phyloP scores from a whole-genome alignment of 441 rosid genomes.

The Brassica balearica region DNA sequence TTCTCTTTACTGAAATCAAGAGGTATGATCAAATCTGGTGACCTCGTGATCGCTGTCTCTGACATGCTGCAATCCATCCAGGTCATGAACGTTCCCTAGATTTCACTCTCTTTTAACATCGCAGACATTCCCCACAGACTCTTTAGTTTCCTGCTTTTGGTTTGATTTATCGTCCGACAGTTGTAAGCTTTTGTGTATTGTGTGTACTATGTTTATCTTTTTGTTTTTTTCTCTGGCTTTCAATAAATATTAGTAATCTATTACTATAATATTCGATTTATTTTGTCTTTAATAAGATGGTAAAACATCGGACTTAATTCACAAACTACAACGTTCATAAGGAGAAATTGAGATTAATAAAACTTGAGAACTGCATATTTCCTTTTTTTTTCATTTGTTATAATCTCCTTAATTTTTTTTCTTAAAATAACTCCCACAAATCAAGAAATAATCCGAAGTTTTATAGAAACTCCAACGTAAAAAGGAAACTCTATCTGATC shows the following conservation, averaged over 20 bases:
- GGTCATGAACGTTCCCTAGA: conserved; percentile 62
- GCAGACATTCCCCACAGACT: conserved; percentile 59
- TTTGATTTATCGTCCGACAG: no score
- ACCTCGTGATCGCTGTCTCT: conserved; percentile 91
- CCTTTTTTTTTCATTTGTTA: not conserved
- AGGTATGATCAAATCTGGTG: conserved; percentile 98
- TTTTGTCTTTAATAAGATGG: not conserved
- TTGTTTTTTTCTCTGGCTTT: no score
- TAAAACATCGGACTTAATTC: not conserved
- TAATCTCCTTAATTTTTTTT: not conserved
- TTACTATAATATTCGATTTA: not conserved
- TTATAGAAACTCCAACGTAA: not conserved
- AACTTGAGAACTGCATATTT: not conserved
- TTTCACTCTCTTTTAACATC: not conserved
- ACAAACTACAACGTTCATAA: not conserved
- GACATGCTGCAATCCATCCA: conserved; percentile 96
- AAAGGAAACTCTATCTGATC: not conserved
- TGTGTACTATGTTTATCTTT: no score
- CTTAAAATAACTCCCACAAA: not conserved
- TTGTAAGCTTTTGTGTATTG: no score
- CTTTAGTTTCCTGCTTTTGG: conserved; percentile 29
- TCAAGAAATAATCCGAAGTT: not conserved
- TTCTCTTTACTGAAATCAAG: conserved; percentile 92
- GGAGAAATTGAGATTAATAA: not conserved
- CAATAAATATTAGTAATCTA: no score